A percentile compares a stretch with the other conserved stretches of the same genome.
phyloP scores from a whole-genome alignment of 768 basidiomycete genomes.

The Kwoniella pini region DNA sequence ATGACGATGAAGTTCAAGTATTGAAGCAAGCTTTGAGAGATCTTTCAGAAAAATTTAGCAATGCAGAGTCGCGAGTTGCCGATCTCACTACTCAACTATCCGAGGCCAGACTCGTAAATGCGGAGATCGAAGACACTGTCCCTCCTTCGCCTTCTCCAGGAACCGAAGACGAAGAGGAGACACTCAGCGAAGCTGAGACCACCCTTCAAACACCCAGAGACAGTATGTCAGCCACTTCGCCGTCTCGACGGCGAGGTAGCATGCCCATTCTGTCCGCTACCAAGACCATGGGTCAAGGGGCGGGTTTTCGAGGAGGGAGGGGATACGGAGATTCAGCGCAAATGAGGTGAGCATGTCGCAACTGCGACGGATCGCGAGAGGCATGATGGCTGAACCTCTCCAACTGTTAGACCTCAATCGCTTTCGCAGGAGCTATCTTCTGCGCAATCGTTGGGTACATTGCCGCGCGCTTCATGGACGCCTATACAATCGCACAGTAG shows the following conservation, averaged over 20 bases:
- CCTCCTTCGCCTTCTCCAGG: constrained; percentile 18
- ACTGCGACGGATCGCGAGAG: background rate
- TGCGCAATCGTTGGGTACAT: constrained; percentile 54
- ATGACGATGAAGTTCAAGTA: constrained; percentile 63
- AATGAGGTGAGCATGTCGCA: constrained; percentile 25
- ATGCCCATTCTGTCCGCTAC: constrained; percentile 27
- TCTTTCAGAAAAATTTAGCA: constrained; percentile 62
- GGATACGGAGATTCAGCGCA: constrained; percentile 46
- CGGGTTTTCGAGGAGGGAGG: constrained; percentile 53
- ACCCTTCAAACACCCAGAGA: constrained; percentile 31
- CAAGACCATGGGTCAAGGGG: constrained; percentile 6
- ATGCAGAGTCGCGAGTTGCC: constrained; percentile 87
- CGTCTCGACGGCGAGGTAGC: constrained; percentile 24
- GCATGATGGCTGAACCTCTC: background rate
- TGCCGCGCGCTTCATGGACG: constrained; percentile 45
- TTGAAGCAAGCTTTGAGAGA: constrained; percentile 55
- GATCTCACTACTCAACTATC: constrained; percentile 88
- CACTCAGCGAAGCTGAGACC: constrained; percentile 28
- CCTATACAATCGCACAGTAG: constrained; percentile 12
- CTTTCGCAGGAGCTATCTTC: constrained; percentile 78
- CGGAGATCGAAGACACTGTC: constrained; percentile 31
- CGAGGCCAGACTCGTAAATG: constrained; percentile 66
- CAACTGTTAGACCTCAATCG: constrained; percentile 64
- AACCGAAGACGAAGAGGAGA: constrained; percentile 21
- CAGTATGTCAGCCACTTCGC: constrained; percentile 20